Conservation (phyloP, 352 stramenopile species). For the Globisporangium abappressorium region DNA sequence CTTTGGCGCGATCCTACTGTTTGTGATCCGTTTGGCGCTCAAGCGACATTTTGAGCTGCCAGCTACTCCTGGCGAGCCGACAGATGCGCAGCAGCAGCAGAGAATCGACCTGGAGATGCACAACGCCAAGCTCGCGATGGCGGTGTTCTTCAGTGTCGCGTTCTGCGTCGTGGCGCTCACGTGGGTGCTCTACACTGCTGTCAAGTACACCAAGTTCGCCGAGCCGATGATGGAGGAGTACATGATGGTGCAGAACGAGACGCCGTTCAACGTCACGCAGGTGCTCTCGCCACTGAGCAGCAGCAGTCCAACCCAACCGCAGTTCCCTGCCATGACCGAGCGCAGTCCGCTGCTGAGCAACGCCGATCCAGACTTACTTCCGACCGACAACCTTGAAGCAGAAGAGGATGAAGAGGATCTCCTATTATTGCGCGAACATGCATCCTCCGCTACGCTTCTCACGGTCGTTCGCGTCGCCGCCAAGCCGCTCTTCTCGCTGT, state of each 20-base stretch:
- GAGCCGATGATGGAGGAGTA: constrained; percentile 68
- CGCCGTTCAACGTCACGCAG: constrained; percentile 38
- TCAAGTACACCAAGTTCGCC: constrained; percentile 56
- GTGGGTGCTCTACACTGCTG: constrained; percentile 47
- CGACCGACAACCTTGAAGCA: not conserved
- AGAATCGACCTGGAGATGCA: not conserved
- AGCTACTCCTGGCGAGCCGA: not conserved
- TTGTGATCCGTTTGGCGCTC: constrained; percentile 51
- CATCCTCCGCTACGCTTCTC: constrained; percentile 42
- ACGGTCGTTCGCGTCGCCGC: constrained; percentile 57
- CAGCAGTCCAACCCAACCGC: constrained; percentile 20
- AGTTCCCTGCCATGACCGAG: constrained; percentile 30
- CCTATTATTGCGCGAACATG: constrained; percentile 35
- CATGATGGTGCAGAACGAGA: constrained; percentile 61
- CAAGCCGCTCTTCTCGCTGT: constrained; percentile 78
- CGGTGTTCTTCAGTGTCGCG: constrained; percentile 63
- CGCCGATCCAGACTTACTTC: constrained; percentile 10
- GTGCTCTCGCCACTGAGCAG: constrained; percentile 55
- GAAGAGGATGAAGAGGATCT: constrained; percentile 33
- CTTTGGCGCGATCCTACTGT: constrained; percentile 71
- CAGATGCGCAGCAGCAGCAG: constrained; percentile 13
- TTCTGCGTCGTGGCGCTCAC: constrained; percentile 51
- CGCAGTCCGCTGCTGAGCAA: constrained; percentile 40
- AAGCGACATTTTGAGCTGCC: constrained; percentile 48
- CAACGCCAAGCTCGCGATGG: constrained; percentile 47